Evolutionary conservation across 495 filamentous ascomycete genomes (phyloP), one percentile per base, ranked within the genome.

Genomic region (Parachaetomium inaequale): DNA sequence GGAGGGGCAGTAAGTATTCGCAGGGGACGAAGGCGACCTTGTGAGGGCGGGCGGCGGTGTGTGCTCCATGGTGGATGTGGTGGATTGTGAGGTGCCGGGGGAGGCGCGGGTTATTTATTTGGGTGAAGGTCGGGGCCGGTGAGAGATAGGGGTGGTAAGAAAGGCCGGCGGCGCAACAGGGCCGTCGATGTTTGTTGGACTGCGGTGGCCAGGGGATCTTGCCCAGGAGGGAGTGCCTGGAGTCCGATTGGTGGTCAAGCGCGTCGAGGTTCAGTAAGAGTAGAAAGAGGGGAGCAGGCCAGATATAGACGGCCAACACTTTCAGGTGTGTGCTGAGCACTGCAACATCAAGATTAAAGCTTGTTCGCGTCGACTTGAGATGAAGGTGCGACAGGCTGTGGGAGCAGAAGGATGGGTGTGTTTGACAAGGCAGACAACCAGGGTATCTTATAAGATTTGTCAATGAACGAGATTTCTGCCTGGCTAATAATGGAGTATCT

Each of bases 11-110:
- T 76, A 78, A 43, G 77, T 79, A 71, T 77, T 72, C 40, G 77
- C 71, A 57, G 78, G 75, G 38, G 78, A 76, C 19, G 77, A 72
- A 23, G 78, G 74, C 65, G 78, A 81, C 70, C 76, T 72, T 55
- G 76, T 78, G 59, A 81, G 72, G 62, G 77, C 71, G 43, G 78
- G 78, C 63, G 78, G 78, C 63, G 78, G 78, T 70, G 78, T 77
- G 62, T 75, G 72, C 68, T 80, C 78, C 78, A 81, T 81, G 66
- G 55, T 70, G 60, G 62, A 62, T 53, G 43, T 64, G 61, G 40
- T 63, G 40, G 34, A 29, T 38, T n/a, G 14, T 34, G 38, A 31
- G n/a, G 19, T 31, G 61, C 17, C 36, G 32, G 45, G 34, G 54
- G 21, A 34, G 55, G 61, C 28, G 46, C 58, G 60, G 61, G 25